Evolutionary conservation across 2,329 filamentous ascomycete species (phyloP).

Genomic region (Ceratocystis cubensis): DNA sequence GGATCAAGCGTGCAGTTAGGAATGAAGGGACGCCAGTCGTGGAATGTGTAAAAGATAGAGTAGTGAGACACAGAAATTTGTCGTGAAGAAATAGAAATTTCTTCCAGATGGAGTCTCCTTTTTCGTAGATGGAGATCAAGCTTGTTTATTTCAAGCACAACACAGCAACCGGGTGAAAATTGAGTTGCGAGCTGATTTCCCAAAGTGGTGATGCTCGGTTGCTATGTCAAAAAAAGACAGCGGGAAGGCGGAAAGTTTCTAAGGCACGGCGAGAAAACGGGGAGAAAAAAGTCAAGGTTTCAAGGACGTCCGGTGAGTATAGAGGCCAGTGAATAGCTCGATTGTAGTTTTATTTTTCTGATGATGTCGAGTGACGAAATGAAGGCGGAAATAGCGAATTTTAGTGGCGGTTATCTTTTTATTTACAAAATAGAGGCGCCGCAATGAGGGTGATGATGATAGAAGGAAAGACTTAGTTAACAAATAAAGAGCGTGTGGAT

Average conservation of each 20-base stretch:
- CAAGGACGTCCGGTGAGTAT: too few species aligned
- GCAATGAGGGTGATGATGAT: neutral
- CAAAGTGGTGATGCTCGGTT: slow-evolving; percentile 2
- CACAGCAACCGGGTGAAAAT: neutral
- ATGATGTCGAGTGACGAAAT: neutral
- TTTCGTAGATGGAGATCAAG: neutral
- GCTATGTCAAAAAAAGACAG: slow-evolving; percentile 12
- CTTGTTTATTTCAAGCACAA: neutral
- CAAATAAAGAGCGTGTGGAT: slow-evolving; percentile 1
- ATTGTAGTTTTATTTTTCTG: neutral
- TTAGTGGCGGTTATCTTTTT: neutral
- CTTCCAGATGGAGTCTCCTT: neutral
- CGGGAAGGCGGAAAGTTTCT: slow-evolving; percentile 18
- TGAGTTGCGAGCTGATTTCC: neutral
- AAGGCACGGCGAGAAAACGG: neutral
- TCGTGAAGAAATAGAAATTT: neutral
- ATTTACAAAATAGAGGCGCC: neutral
- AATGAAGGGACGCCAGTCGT: slow-evolving; percentile 3
- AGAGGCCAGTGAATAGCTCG: neutral
- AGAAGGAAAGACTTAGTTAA: slow-evolving; percentile 1
- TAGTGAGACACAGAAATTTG: neutral
- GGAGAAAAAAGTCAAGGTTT: neutral
- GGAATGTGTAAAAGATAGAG: neutral
- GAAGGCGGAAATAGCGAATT: neutral
- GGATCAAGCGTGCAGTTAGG: neutral